Evolutionary conservation across 2,329 filamentous ascomycete genomes (phyloP).

Genomic region (Zopfia rhizophila): DNA sequence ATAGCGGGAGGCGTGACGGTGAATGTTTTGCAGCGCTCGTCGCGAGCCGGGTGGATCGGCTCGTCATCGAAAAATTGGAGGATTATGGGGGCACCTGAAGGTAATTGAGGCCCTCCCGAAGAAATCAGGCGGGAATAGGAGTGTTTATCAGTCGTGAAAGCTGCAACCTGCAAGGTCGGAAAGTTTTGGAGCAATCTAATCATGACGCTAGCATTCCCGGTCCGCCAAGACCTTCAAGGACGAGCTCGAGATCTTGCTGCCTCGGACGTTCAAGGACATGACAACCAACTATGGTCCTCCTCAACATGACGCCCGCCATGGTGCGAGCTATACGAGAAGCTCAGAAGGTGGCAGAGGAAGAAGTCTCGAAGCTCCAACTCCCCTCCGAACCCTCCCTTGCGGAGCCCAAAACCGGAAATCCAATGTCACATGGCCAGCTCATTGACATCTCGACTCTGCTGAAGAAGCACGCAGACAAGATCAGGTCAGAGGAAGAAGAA

Average conservation of each 20-base stretch:
- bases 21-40: constrained; percentile 40
- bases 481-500: constrained; percentile 6
- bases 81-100: constrained; percentile 10
- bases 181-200: constrained; percentile 37
- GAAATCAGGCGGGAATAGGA: constrained; percentile 12
- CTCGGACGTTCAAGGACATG: background rate
- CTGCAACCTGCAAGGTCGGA: constrained; percentile 23
- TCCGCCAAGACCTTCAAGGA: constrained; percentile 12
- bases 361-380: constrained; percentile 33
- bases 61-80: constrained; percentile 39
- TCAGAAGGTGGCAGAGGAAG: constrained; percentile 27
- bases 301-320: constrained; percentile 78
- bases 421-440: constrained; percentile 77
- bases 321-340: constrained; percentile 67
- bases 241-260: constrained; percentile 2
- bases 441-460: constrained; percentile 69
- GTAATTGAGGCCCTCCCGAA: constrained; percentile 35
- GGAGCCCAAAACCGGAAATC: constrained; percentile 67
- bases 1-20: constrained; percentile 36
- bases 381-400: constrained; percentile 62
- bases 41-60: constrained; percentile 48
- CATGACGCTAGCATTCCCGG: constrained; percentile 36
- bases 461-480: constrained; percentile 39
- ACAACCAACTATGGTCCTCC: constrained; percentile 71
- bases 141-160: constrained; percentile 7